Evolutionary conservation across 2,329 filamentous ascomycete genomes (phyloP), one percentile per base, ranked within the genome.

Genomic region (Sporothrix pallida): DNA sequence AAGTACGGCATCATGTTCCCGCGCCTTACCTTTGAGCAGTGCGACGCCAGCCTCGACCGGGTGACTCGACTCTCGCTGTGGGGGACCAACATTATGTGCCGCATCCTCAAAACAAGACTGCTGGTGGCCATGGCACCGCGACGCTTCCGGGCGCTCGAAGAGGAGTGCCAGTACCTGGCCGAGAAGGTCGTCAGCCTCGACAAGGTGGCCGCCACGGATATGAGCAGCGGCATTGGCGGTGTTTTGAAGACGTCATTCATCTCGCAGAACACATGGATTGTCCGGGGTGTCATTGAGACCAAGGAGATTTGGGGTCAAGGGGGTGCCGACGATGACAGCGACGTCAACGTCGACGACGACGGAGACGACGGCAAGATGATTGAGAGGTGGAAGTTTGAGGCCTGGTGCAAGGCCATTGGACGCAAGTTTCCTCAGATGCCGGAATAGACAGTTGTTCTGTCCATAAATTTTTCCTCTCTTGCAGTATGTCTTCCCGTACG

Each of bases 321-420:
- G 31, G 31, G 31, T 7, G 31, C 2, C 8, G 9, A 13, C 1
- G 50, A 23, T 15, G 50, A 56, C 31, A 50, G 2, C 1, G 17
- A 20, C 1, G 23, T 26, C 23, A 26, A 69, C 2, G 65, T 37
- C 15, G 9, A 13, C 3, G 50, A 23, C 17, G 50, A 56, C 31
- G 67, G 2, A 3, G 17, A 20, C 2, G 46, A 69, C 2, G 65
- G 52, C 46, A 50, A 50, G 13, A 70, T 70, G 67, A 70, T 70
- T 70, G 67, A 56, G 1, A 70, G 26, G 50, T 70, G 67, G 50
- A 70, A 70, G 37, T 70, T 70, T 44, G 67, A 70, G 13, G 67
- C 67, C 4, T 70, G 50, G 50, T 70, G 67, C 50, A 56, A 44
- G 50, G 67, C 67, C 37, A 70, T 70, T 26, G 67, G 67, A 44